These are phyloP conservation scores for Isoetes taiwanensis DNA, from an alignment of 75 land plant species.

Conservation along the genomic window DNA sequence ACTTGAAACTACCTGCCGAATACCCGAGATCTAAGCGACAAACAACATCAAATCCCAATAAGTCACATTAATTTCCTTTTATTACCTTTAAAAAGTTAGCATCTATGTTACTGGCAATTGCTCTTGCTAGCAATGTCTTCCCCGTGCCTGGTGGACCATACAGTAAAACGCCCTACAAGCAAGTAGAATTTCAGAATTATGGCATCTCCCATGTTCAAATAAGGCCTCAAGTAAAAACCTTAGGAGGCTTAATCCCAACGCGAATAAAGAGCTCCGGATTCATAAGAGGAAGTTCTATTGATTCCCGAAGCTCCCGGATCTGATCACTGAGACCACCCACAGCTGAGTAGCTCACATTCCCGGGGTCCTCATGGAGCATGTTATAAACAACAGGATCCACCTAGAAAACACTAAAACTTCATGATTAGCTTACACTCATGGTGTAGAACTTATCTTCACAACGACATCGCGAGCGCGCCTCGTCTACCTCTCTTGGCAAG, in stretches of 20 bases:
- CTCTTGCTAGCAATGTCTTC: constrained; percentile 88
- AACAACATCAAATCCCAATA: not conserved
- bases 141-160: constrained; percentile 99
- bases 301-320: constrained; percentile 87
- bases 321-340: constrained; percentile 91
- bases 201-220: not conserved
- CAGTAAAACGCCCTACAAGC: constrained; percentile 73
- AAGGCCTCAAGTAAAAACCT: constrained; percentile 22
- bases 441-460: no score
- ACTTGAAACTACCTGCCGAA: not conserved
- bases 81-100: constrained; percentile 83
- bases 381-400: constrained; percentile 95
- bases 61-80: no score
- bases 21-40: not conserved
- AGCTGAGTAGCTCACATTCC: constrained; percentile 92
- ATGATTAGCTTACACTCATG: no score
- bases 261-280: constrained; percentile 77
- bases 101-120: constrained; percentile 94
- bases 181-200: not conserved
- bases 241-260: constrained; percentile 78
- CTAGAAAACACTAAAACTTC: constrained; percentile 19
- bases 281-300: constrained; percentile 90
- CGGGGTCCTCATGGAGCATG: constrained; percentile 97
- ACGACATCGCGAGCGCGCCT: no score
- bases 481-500: constrained; percentile 5